phyloP scores from a whole-genome alignment of 108 stramenopile species.

The Cyclotella distinguenda region DNA sequence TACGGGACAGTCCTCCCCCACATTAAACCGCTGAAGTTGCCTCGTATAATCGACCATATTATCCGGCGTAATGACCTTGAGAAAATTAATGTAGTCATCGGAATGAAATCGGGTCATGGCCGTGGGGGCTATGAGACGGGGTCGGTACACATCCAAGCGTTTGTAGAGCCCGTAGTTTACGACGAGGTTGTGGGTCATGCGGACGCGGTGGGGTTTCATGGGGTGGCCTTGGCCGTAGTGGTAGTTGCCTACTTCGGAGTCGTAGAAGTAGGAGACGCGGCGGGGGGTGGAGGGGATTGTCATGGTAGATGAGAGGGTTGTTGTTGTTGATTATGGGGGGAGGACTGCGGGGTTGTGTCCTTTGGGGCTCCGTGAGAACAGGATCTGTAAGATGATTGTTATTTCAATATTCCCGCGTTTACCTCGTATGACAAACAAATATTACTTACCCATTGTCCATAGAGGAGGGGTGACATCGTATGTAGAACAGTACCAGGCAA shows the following conservation, averaged over 20 bases:
- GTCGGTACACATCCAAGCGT: slow-evolving; percentile 97
- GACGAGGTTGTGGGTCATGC: slow-evolving; percentile 99
- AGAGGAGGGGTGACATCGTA: too few species aligned
- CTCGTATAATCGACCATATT: slow-evolving; percentile 94
- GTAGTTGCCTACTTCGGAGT: slow-evolving; percentile 96
- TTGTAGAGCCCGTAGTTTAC: slow-evolving; percentile 98
- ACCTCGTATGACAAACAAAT: too few species aligned
- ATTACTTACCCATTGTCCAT: too few species aligned
- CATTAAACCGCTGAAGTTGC: slow-evolving; percentile 95
- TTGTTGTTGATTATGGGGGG: too few species aligned
- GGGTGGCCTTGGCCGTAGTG: slow-evolving; percentile 99
- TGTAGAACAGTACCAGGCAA: too few species aligned
- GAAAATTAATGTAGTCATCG: slow-evolving; percentile 99
- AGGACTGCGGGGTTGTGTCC: too few species aligned
- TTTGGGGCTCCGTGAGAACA: too few species aligned
- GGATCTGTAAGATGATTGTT: too few species aligned
- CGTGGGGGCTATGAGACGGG: slow-evolving; percentile 89
- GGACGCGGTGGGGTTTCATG: slow-evolving; percentile 99
- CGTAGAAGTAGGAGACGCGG: slow-evolving; percentile 95
- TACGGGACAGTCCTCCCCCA: slow-evolving; percentile 99
- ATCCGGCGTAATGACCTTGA: slow-evolving; percentile 96
- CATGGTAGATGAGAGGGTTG: too few species aligned
- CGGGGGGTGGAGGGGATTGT: slow-evolving; percentile 33
- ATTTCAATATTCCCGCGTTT: too few species aligned
- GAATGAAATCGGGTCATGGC: slow-evolving; percentile 98